A percentile compares a stretch with the other conserved stretches of the same genome.
phyloP scores from a whole-genome alignment of 1,139 yeast genomes.

The Lodderomyces elongisporus region DNA sequence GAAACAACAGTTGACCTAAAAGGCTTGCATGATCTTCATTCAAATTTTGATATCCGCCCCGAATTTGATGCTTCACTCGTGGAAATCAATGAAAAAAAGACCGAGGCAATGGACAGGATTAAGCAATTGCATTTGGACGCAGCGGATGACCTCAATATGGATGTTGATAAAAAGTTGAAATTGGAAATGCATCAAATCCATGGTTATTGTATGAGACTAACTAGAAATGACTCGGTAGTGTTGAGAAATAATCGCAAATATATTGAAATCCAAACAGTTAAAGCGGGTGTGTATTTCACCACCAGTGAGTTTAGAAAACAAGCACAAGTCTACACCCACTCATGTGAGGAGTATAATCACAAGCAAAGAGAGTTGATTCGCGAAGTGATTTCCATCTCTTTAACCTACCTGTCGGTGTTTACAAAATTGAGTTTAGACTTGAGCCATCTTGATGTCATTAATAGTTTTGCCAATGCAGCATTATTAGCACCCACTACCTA shows the following conservation, averaged over 20 bases:
- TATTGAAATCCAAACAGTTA: slow-evolving; percentile 80
- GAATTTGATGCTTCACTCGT: slow-evolving; percentile 80
- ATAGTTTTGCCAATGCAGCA: slow-evolving; percentile 81
- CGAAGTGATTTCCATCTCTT: slow-evolving; percentile 74
- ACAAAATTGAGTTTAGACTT: slow-evolving; percentile 59
- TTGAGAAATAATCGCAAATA: slow-evolving; percentile 62
- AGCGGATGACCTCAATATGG: slow-evolving; percentile 74
- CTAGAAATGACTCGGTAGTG: slow-evolving; percentile 81
- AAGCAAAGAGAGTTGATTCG: slow-evolving; percentile 75
- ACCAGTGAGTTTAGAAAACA: slow-evolving; percentile 58
- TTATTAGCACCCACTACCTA: slow-evolving; percentile 81
- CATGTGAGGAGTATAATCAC: slow-evolving; percentile 61
- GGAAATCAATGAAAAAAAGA: slow-evolving; percentile 54
- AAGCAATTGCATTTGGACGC: slow-evolving; percentile 56
- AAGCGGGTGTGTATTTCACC: slow-evolving; percentile 91
- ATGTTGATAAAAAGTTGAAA: slow-evolving; percentile 80
- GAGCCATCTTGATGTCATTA: slow-evolving; percentile 77
- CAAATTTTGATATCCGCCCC: slow-evolving; percentile 81
- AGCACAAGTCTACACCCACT: slow-evolving; percentile 53
- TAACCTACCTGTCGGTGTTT: slow-evolving; percentile 76
- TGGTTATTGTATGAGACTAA: slow-evolving; percentile 92
- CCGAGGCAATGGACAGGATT: slow-evolving; percentile 51
- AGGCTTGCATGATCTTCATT: slow-evolving; percentile 53
- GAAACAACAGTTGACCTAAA: slow-evolving; percentile 88
- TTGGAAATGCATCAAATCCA: slow-evolving; percentile 80